Percentiles rank a stretch among this genome's conserved stretches.
Evolutionary conservation across 2,329 filamentous ascomycete species (phyloP).

Genomic region (Tolypocladium tundrense): DNA sequence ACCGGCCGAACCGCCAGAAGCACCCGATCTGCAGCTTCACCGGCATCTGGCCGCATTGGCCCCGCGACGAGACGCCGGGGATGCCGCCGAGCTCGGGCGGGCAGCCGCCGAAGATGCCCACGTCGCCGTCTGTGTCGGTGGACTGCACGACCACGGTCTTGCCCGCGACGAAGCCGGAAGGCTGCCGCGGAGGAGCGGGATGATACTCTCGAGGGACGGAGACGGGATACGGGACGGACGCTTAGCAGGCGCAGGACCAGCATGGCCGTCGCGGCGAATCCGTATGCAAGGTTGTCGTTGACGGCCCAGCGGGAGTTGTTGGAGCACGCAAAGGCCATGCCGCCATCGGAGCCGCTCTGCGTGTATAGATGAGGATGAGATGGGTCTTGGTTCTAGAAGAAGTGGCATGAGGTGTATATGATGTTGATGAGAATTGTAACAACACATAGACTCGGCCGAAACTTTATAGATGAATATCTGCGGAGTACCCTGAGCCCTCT

Average conservation of each 20-base stretch:
- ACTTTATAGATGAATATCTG: neutral
- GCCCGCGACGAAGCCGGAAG: constrained; percentile 40
- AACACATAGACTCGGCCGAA: neutral
- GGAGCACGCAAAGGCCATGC: constrained; percentile 49
- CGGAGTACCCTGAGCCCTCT: neutral
- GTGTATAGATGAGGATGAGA: constrained; percentile 16
- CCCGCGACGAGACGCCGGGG: constrained; percentile 36
- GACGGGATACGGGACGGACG: constrained; percentile 20
- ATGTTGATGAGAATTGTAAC: neutral
- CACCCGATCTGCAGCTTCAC: constrained; percentile 44
- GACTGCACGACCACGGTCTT: constrained; percentile 57
- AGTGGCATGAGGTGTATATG: neutral
- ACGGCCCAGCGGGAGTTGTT: constrained; percentile 54
- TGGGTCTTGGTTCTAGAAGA: neutral
- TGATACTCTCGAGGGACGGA: neutral
- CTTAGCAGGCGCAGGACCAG: constrained; percentile 61
- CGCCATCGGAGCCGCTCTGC: constrained; percentile 45
- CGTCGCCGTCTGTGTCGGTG: constrained; percentile 43
- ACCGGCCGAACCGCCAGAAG: constrained; percentile 57
- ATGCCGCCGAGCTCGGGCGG: constrained; percentile 32
- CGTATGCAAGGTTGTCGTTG: constrained; percentile 48
- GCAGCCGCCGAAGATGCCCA: constrained; percentile 43
- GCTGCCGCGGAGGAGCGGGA: constrained; percentile 4
- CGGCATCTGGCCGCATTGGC: constrained; percentile 43
- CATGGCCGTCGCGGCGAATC: constrained; percentile 53